phyloP scores from a whole-genome alignment of 805 yeast genomes.

The Myxozyma udenii region DNA sequence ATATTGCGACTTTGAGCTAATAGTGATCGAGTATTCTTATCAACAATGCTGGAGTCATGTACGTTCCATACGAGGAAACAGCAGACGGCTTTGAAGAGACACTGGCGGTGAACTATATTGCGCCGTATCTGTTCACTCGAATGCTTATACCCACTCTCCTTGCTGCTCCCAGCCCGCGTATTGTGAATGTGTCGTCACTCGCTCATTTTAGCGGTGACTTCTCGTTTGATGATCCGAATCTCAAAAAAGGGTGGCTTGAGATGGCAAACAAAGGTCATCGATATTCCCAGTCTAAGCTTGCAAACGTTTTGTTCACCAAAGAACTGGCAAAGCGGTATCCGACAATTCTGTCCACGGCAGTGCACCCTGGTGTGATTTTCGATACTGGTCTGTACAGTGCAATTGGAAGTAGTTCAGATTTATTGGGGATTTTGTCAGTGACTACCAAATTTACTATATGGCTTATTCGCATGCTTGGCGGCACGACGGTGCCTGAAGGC shows the following conservation, averaged over 20 bases:
- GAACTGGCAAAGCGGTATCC: constrained; percentile 25
- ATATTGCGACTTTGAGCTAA: neutral
- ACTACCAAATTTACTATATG: neutral
- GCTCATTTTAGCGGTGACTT: constrained; percentile 13
- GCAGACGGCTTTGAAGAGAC: constrained; percentile 74
- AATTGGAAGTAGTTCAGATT: neutral
- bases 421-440: constrained; percentile 4
- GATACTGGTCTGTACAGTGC: constrained; percentile 18
- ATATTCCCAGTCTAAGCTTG: constrained; percentile 28
- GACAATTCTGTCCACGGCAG: constrained; percentile 14
- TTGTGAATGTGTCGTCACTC: constrained; percentile 24
- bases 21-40: constrained; percentile 46
- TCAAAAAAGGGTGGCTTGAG: constrained; percentile 3
- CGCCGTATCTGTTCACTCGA: constrained; percentile 70
- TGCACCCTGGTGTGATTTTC: constrained; percentile 28
- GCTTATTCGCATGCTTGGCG: constrained; percentile 7
- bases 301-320: constrained; percentile 19
- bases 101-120: constrained; percentile 70
- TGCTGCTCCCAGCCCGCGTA: constrained; percentile 17
- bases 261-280: constrained; percentile 7
- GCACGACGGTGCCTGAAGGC: constrained; percentile 18
- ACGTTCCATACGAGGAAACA: constrained; percentile 63
- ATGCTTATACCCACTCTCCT: constrained; percentile 20
- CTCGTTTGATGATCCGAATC: constrained; percentile 20
- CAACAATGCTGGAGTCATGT: constrained; percentile 80